Conservation (phyloP, 1,284 basidiomycete species). For the Sphagnurus paluster region DNA sequence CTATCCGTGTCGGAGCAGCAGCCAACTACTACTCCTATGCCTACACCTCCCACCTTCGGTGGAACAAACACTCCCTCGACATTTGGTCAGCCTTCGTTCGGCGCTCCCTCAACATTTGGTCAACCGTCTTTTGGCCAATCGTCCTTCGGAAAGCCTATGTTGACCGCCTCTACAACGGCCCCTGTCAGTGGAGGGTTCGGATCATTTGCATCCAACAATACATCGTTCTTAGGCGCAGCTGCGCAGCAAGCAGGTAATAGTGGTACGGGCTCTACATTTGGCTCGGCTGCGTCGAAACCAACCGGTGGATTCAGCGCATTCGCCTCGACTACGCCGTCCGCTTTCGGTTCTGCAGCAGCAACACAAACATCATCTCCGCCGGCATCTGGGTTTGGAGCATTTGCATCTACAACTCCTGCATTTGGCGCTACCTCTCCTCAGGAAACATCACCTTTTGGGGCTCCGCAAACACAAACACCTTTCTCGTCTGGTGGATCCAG, state of each 20-base stretch:
- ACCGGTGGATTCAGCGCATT: slow-evolving; percentile 19
- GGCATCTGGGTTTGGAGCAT: slow-evolving; percentile 2
- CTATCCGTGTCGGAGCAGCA: slow-evolving; percentile 3
- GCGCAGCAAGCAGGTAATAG: slow-evolving; percentile 7
- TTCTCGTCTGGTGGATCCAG: slow-evolving; percentile 7
- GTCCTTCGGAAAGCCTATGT: slow-evolving; percentile 22
- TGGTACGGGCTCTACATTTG: not conserved
- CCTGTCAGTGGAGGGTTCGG: slow-evolving; percentile 25
- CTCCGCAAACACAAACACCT: slow-evolving; percentile 6
- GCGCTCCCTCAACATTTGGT: slow-evolving; percentile 26
- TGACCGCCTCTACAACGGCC: slow-evolving; percentile 17
- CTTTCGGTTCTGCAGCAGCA: slow-evolving; percentile 2
- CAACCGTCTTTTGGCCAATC: slow-evolving; percentile 32
- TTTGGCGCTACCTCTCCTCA: slow-evolving; percentile 12
- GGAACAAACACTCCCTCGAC: slow-evolving; percentile 24
- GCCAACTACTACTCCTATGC: slow-evolving; percentile 2
- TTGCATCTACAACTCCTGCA: slow-evolving; percentile 11
- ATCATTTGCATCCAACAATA: slow-evolving; percentile 21
- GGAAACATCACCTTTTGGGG: slow-evolving; percentile 4
- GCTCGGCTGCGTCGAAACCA: not conserved
- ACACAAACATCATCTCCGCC: not conserved
- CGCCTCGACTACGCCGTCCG: not conserved
- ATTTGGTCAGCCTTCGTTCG: slow-evolving; percentile 34
- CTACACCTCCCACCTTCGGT: slow-evolving; percentile 25
- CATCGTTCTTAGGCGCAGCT: slow-evolving; percentile 16